Evolutionary conservation across 2,329 filamentous ascomycete species (phyloP).

Genomic region (Ceratocystis ficicola): DNA sequence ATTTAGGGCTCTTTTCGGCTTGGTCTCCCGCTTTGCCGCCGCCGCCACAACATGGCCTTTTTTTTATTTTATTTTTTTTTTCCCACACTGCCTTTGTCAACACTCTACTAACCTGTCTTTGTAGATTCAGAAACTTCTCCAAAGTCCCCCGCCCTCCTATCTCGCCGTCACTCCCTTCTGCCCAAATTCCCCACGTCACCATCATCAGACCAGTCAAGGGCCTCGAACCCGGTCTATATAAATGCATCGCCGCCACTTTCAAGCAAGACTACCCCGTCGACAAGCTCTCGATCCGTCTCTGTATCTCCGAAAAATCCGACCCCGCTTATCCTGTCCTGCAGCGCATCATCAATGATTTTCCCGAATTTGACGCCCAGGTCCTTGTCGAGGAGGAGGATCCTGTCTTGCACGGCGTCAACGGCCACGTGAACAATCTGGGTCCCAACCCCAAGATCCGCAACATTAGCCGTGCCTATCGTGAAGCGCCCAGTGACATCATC

Average conservation of each 20-base stretch:
- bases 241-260: conserved; percentile 80
- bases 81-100: not conserved
- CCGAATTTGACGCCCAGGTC: conserved; percentile 56
- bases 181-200: conserved; percentile 67
- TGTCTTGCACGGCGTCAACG: conserved; percentile 44
- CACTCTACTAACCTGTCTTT: not conserved
- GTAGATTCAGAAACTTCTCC: conserved; percentile 43
- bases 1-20: not conserved
- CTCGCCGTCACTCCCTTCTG: conserved; percentile 38
- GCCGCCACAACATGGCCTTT: not conserved
- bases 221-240: conserved; percentile 77
- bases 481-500: conserved; percentile 74
- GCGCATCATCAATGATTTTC: conserved; percentile 60
- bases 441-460: conserved; percentile 99
- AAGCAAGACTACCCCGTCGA: conserved; percentile 65
- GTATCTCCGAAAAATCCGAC: conserved; percentile 62
- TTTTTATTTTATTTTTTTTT: not conserved
- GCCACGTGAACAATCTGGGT: conserved; percentile 51
- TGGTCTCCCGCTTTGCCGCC: not conserved
- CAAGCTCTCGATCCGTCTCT: conserved; percentile 70
- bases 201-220: conserved; percentile 90
- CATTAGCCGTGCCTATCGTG: conserved; percentile 82
- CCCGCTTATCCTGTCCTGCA: conserved; percentile 64
- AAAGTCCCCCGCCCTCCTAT: conserved; percentile 37
- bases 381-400: conserved; percentile 75